Base-by-base conservation (phyloP, 2,329 filamentous ascomycete genomes). In the Blastomyces parvus region DNA sequence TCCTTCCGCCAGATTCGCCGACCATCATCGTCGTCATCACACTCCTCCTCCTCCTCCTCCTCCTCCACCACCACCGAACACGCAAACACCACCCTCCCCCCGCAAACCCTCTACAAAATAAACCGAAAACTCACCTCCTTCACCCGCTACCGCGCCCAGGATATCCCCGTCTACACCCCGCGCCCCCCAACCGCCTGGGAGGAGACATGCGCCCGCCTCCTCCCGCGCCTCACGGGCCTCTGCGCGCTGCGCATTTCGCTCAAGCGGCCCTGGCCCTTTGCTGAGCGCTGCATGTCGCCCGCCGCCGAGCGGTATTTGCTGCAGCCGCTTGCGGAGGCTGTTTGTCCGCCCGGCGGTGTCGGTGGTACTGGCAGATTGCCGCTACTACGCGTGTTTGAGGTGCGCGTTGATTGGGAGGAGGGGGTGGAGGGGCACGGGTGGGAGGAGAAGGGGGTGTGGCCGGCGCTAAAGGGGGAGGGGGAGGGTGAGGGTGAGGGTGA, bases 391-490 rank as follows among this genome's bases (percentile, higher is more conserved):
- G 56, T 42, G 2, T 58, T 58, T 42, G 56, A 40, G 56, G 56
- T 58, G 36, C 19, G 38, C 7, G 36, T 58, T 14, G 22, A 27
- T 36, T 58, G 56, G 56, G n/a, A 42, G n/a, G 36, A 58, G 14
- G 56, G 56, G n/a, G 2, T 44, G 56, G 56, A 58, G 38, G 56
- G 22, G n/a, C 56, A 58, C n/a, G 25, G 22, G 36, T 58, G 56
- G 56, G 11, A 17, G 4, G 33, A 58, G 36, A 42, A 22, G 36
- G n/a, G 38, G 55, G 3, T 11, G 38, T 58, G n/a, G 55, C 30
- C 55, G 17, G 19, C 7, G 55, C 17, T 7, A 13, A 9, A 40
- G n/a, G 19, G 2, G 19, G 27, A 33, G 52, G 53, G 11, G 3
- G 3, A 6, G 30, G 13, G 22, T 17, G 33, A 17, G 53, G 7